Base-by-base conservation (phyloP, 257 asterid genomes). In the Penstemon barbatus region DNA sequence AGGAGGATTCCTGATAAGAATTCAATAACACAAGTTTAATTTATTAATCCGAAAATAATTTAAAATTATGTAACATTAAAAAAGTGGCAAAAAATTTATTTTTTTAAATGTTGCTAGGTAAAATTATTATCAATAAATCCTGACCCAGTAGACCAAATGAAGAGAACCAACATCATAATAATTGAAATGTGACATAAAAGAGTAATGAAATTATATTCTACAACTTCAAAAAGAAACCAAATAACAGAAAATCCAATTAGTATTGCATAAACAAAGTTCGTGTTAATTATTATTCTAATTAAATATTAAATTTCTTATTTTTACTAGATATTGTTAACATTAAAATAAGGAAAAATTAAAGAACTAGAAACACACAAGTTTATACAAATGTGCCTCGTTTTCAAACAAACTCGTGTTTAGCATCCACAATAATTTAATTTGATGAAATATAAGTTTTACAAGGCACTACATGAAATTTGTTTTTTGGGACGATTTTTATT, bases 181-280 rank as follows among this genome's bases (percentile, higher is more conserved):
- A 92, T 89, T 57, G 86, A 71, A 63, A 81, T 54, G 11, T 89
- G 81, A 71, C 89, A 83, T 3, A 82, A 33, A 53, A 89, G 92
- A 5, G 92, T 80, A 18, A 92, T 74, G 40, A 89, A 75, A 63
- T 86, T 92, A 79, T 86, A 89, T 70, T 83, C 92, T 71, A 81
- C 80, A 10, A 92, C 88, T 80, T 89, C 95, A 18, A 87, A 92
- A 36, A 89, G 84, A 57, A 85, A 83, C 97, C 97, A 92, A 56
- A 92, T 74, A 0, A 70, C 59, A 1, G 97, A 85, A 56, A 77
- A 69, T 11, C 90, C 92, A 0, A 85, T 13, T 53, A 89, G 55
- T 18, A 83, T 84, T 89, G 89, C 78, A 79, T 42, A 18, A 36
- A 54, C 18, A 51, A 11, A 38, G 19, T 43, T 57, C 18, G 42